Evolutionary conservation across 2,329 filamentous ascomycete species (phyloP).

Genomic region (Exophiala aquamarina): DNA sequence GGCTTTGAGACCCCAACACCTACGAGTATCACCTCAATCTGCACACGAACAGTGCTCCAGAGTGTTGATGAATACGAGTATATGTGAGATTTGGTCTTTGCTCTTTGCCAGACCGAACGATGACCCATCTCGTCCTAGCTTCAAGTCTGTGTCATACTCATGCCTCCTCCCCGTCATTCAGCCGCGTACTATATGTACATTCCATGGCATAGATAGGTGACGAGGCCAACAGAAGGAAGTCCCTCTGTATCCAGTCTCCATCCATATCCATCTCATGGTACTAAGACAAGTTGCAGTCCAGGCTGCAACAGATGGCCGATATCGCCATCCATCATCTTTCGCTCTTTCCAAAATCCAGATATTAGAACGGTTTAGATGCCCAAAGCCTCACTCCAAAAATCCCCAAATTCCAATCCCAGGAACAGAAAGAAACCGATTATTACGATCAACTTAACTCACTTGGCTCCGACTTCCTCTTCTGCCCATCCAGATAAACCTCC

Average conservation of each 20-base stretch:
- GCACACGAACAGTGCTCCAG: too few species aligned
- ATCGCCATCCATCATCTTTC: background rate
- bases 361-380: conserved; percentile 10
- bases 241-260: background rate
- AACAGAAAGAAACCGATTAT: conserved; percentile 9
- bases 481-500: conserved; percentile 62
- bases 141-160: background rate
- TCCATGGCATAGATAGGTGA: conserved; percentile 13
- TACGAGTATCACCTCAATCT: too few species aligned
- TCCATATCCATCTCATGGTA: conserved; percentile 11
- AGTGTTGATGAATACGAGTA: too few species aligned
- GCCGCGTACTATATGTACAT: conserved; percentile 17
- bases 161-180: background rate
- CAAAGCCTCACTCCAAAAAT: background rate
- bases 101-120: too few species aligned
- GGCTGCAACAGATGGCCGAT: conserved; percentile 9
- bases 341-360: background rate
- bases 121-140: background rate
- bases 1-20: too few species aligned
- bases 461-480: conserved; percentile 62
- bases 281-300: conserved; percentile 20
- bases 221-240: background rate
- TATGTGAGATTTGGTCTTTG: too few species aligned
- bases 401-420: background rate
- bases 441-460: conserved; percentile 39